Evolutionary conservation across 2,329 filamentous ascomycete genomes (phyloP).

Genomic region (Cladosporium sp.): DNA sequence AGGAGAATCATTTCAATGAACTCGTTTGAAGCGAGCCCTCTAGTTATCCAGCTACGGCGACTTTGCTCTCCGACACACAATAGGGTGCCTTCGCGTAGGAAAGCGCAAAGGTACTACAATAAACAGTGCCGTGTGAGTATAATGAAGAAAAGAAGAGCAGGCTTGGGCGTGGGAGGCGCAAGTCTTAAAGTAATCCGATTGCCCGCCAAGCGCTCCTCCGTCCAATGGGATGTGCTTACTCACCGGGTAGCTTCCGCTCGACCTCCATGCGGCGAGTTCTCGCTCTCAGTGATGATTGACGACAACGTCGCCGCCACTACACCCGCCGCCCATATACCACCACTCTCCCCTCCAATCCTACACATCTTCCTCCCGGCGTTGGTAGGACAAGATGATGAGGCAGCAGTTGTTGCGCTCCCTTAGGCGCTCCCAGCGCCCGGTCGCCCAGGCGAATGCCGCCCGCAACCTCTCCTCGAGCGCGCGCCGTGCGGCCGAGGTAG

Average conservation of each 20-base stretch:
- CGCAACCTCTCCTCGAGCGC: constrained; percentile 78
- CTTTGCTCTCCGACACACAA: constrained; percentile 57
- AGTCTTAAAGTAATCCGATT: not conserved
- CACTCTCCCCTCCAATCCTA: constrained; percentile 17
- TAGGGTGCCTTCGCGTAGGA: constrained; percentile 54
- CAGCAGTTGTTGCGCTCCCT: constrained; percentile 60
- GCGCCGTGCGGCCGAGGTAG: constrained; percentile 81
- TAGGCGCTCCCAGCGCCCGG: constrained; percentile 50
- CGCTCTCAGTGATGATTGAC: too few relatives aligned
- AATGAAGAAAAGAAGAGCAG: constrained; percentile 8
- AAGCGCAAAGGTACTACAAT: constrained; percentile 55
- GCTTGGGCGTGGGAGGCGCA: not conserved
- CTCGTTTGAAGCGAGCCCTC: constrained; percentile 41
- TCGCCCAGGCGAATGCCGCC: constrained; percentile 49
- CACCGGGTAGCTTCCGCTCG: constrained; percentile 27
- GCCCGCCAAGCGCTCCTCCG: not conserved
- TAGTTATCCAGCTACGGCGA: constrained; percentile 61
- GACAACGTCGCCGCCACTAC: constrained; percentile 12
- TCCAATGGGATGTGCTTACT: not conserved
- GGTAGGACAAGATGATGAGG: constrained; percentile 52
- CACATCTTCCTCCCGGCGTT: constrained; percentile 15
- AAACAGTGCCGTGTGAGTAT: constrained; percentile 49
- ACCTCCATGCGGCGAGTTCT: too few relatives aligned
- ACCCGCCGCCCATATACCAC: constrained; percentile 3
- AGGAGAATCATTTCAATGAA: constrained; percentile 57